A percentile compares a stretch with the other conserved stretches of the same genome.
Conservation (phyloP, 139 green algal genomes). For the Desmodesmus armatus region DNA sequence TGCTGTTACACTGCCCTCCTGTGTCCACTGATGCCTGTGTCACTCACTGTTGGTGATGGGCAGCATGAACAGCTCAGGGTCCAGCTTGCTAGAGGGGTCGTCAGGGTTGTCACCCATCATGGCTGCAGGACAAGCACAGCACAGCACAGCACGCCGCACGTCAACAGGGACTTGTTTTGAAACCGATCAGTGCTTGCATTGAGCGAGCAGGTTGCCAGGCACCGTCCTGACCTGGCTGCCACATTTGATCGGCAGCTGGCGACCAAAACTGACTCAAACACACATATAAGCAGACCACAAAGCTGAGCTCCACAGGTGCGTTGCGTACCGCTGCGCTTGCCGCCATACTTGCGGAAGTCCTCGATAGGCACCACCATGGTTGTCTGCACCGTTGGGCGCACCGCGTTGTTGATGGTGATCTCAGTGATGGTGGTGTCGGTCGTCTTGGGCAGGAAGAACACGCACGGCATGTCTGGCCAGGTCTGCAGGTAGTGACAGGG, state of each 20-base stretch:
- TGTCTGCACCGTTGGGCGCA: constrained; percentile 46
- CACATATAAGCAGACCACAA: too few relatives aligned
- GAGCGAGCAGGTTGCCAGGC: too few relatives aligned
- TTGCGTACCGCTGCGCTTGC: not conserved
- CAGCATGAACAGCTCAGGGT: constrained; percentile 66
- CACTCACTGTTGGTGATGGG: too few relatives aligned
- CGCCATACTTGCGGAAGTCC: constrained; percentile 38
- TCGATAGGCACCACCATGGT: constrained; percentile 58
- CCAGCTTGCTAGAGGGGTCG: not conserved
- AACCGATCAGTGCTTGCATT: too few relatives aligned
- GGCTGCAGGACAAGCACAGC: too few relatives aligned
- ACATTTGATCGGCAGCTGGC: too few relatives aligned
- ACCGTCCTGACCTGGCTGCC: too few relatives aligned
- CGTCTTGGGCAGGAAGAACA: constrained; percentile 59
- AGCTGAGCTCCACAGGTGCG: too few relatives aligned
- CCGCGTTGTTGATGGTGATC: constrained; percentile 59
- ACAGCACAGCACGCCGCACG: not conserved
- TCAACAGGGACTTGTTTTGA: too few relatives aligned
- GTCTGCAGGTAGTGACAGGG: constrained; percentile 16
- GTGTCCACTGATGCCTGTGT: too few relatives aligned
- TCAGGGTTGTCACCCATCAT: not conserved
- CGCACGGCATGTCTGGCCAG: constrained; percentile 33
- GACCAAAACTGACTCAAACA: too few relatives aligned
- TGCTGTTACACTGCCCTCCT: too few relatives aligned
- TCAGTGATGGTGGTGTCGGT: constrained; percentile 55